Percentiles rank a stretch among this genome's conserved stretches.
Conservation (phyloP, 208 protist species). For the Crithidia expoeki region DNA sequence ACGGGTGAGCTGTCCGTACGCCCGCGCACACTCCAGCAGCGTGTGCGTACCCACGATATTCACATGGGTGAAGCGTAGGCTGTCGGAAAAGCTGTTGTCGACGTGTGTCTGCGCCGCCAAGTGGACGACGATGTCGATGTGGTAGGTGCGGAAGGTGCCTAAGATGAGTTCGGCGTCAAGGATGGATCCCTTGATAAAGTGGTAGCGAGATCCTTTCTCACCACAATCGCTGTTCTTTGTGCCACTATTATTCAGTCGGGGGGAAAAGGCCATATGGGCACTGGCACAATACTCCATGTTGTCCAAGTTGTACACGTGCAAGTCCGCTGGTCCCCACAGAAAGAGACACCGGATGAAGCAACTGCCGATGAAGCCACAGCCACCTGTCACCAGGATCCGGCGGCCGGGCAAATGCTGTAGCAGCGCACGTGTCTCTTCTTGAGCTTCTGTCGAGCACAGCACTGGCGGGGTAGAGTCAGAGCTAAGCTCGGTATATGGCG, state of each 20-base stretch:
- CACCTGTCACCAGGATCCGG: conserved; percentile 79
- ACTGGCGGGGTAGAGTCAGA: background rate
- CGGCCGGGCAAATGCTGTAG: conserved; percentile 37
- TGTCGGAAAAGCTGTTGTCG: conserved; percentile 93
- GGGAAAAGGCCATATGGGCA: conserved; percentile 1
- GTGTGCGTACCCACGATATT: conserved; percentile 96
- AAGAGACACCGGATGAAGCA: conserved; percentile 81
- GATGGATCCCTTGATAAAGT: conserved; percentile 89
- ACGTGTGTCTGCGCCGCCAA: conserved; percentile 96
- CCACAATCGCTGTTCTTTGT: background rate
- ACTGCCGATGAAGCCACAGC: conserved; percentile 82
- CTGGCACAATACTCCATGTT: conserved; percentile 92
- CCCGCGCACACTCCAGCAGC: conserved; percentile 83
- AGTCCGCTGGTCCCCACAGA: conserved; percentile 52
- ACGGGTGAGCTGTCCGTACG: conserved; percentile 71
- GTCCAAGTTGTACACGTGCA: conserved; percentile 86
- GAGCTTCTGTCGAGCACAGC: background rate
- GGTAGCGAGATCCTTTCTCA: conserved; percentile 56
- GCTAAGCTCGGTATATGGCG: background rate
- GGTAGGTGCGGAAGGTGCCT: conserved; percentile 61
- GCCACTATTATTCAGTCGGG: too few species aligned
- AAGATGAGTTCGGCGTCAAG: conserved; percentile 61
- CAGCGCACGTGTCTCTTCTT: conserved; percentile 5
- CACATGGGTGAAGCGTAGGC: conserved; percentile 91
- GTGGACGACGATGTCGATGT: conserved; percentile 95